Percentiles rank a stretch among this genome's conserved stretches.
Conservation (phyloP, 139 green algal species). For the Coelastrella sp. region DNA sequence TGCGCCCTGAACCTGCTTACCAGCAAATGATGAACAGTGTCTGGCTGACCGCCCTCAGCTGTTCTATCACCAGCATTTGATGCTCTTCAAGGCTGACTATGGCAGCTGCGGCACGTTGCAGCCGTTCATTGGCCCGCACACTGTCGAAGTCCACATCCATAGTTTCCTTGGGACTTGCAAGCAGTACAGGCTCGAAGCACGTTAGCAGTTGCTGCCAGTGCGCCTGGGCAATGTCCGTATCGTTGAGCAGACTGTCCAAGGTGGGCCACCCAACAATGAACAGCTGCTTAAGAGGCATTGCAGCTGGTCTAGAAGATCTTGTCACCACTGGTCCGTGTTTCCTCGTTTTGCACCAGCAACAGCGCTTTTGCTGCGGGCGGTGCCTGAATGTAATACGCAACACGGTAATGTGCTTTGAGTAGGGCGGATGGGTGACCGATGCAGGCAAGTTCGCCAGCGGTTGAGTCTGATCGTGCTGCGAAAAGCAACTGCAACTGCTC, state of each 20-base stretch:
- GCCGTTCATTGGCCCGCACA: neutral
- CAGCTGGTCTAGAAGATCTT: no score
- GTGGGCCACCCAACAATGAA: neutral
- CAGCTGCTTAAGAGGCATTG: neutral
- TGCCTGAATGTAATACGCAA: no score
- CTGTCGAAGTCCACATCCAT: no score
- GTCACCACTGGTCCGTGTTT: no score
- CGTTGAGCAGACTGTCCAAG: neutral
- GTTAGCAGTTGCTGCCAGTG: neutral
- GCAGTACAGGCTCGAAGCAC: neutral
- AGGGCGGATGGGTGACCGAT: no score
- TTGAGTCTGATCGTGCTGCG: no score
- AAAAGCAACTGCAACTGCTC: no score
- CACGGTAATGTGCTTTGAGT: no score
- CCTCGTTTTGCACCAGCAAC: no score
- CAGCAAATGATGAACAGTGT: conserved; percentile 17
- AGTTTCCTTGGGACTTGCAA: no score
- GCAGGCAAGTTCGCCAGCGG: no score
- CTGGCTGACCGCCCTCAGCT: neutral
- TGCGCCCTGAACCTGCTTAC: neutral
- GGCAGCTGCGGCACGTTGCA: neutral
- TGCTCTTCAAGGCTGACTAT: neutral
- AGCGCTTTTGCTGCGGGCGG: no score
- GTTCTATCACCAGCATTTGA: neutral
- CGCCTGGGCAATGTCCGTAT: neutral